Conservation (phyloP, 2,329 filamentous ascomycete genomes). For the Colletotrichum liriopes region DNA sequence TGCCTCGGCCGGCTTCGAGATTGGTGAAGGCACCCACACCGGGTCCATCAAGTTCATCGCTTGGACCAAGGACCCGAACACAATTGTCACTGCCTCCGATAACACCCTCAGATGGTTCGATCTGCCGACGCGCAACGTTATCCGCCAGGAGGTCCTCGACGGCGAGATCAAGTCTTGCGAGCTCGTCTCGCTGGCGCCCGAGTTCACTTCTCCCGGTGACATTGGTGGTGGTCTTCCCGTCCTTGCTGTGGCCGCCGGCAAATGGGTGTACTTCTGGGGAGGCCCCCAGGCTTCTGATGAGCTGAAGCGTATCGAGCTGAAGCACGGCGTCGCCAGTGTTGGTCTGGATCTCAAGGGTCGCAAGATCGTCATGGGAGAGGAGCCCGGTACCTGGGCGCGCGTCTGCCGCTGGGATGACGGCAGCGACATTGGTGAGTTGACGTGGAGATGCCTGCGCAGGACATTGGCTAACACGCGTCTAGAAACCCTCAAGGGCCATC, state of each 20-base stretch:
- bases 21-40: constrained; percentile 86
- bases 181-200: constrained; percentile 78
- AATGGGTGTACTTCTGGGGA: constrained; percentile 93
- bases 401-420: constrained; percentile 92
- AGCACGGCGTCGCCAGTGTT: constrained; percentile 91
- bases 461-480: constrained; percentile 33
- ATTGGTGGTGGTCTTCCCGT: constrained; percentile 80
- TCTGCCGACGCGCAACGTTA: constrained; percentile 80
- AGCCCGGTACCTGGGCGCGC: constrained; percentile 95
- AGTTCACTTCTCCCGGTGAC: constrained; percentile 72
- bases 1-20: constrained; percentile 82
- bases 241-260: constrained; percentile 93
- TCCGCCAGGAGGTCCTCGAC: constrained; percentile 84
- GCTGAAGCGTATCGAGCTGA: constrained; percentile 85
- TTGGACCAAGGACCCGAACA: constrained; percentile 91
- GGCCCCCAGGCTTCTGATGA: constrained; percentile 78
- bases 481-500: constrained; percentile 97
- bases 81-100: constrained; percentile 92
- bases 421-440: constrained; percentile 78
- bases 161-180: constrained; percentile 94
- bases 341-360: constrained; percentile 86
- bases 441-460: background rate
- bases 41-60: constrained; percentile 96
- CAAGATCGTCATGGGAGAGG: constrained; percentile 91
- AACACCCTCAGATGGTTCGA: constrained; percentile 97